These are phyloP conservation scores for Lumnitzera racemosa DNA, from an alignment of 345 rosid genomes.

Conservation along the genomic window DNA sequence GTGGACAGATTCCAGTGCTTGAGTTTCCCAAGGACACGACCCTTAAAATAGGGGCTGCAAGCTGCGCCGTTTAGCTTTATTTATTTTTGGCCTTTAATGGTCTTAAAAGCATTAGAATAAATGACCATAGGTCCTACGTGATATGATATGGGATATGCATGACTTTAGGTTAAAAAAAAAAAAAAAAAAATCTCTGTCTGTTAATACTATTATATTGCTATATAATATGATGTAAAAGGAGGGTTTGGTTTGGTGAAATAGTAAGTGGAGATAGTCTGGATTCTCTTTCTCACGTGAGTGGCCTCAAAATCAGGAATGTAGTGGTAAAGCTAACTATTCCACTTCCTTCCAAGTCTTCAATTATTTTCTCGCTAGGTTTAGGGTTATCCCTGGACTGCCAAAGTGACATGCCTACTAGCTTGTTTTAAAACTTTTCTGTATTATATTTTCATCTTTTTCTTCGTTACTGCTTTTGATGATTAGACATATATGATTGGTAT, in stretches of 20 bases:
- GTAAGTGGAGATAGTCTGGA: slow-evolving; percentile 8
- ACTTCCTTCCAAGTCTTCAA: neutral
- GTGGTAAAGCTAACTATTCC: slow-evolving; percentile 6
- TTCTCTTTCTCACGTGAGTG: slow-evolving; percentile 11
- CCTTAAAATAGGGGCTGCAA: slow-evolving; percentile 6
- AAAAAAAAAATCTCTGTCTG: neutral
- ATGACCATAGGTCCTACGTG: slow-evolving; percentile 1
- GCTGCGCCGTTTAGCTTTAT: slow-evolving; percentile 11
- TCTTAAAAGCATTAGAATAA: neutral
- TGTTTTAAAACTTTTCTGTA: too few species aligned
- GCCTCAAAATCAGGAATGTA: slow-evolving; percentile 12
- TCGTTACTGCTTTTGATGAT: too few species aligned
- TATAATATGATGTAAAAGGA: slow-evolving; percentile 4
- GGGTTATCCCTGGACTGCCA: too few species aligned
- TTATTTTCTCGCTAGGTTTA: neutral
- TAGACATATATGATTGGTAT: too few species aligned
- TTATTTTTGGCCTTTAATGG: slow-evolving; percentile 6
- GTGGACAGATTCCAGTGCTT: slow-evolving; percentile 8
- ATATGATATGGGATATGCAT: neutral
- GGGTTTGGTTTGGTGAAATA: slow-evolving; percentile 8
- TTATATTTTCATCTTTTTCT: too few species aligned
- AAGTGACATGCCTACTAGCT: too few species aligned
- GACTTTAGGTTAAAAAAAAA: neutral
- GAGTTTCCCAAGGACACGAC: slow-evolving; percentile 9
- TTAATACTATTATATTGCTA: neutral